Evolutionary conservation across 2,329 filamentous ascomycete genomes (phyloP), one percentile per base, ranked within the genome.

Genomic region (Penicillium sp.): DNA sequence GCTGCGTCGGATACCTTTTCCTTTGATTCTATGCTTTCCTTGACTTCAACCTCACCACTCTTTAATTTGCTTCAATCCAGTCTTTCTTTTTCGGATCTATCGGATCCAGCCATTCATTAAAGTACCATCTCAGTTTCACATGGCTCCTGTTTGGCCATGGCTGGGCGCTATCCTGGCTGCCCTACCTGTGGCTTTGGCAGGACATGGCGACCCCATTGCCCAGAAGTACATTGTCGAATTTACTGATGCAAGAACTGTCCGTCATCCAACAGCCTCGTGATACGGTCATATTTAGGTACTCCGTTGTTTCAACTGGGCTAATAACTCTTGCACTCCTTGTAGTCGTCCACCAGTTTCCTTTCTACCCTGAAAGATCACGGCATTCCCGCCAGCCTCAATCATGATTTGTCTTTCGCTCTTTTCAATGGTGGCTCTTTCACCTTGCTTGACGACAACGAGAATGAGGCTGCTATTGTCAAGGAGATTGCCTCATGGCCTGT

Each of bases 201-300:
- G 43, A 50, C 43, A 55, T 31, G 54, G 54, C 22, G 54, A 55
- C 43, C 43, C 54, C n/a, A 39, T 55, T 28, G 43, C 54, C 4
- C 43, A 49, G 31, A 49, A 49, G 39, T 55, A 55, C 34, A 55
- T 55, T 1, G 43, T 55, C 43, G 55, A 45, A 20, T 45, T 45
- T 28, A 22, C 7, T 28, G 42, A 45, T 45, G 12, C 20, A 3
- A 28, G 20, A 7, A 45, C 42, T 15, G 42, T 45, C 14, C 22
- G 42, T 45, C 6, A 12, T 45, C 42, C 8, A 8, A 25, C 28
- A 3, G 22, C 22, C 4, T 6, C 15, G 12, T 22, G 3, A 45
- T 15, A 1, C 2, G 20, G 20, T 20, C 2, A 20, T 20, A 20
- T 2, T 20, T 2, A 20, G 20, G 20, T 15, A 45, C 10, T 5